Conservation (phyloP, 352 stramenopile genomes). For the Pythium aristosporum region DNA sequence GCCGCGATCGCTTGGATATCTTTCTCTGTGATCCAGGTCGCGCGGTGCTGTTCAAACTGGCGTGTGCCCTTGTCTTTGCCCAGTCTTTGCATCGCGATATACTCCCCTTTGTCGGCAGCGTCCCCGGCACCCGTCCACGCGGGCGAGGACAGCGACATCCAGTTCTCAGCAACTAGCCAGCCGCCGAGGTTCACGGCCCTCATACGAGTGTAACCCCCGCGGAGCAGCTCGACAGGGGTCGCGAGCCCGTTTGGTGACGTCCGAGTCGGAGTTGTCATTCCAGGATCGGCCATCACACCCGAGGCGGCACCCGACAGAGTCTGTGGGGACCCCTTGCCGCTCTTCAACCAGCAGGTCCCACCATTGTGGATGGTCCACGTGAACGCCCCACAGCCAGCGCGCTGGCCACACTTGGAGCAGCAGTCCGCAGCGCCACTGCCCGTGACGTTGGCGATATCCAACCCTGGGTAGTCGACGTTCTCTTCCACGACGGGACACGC, state of each 20-base stretch:
- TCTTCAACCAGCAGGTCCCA: conserved; percentile 27
- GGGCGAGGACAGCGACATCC: conserved; percentile 55
- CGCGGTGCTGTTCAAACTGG: conserved; percentile 49
- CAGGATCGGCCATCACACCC: conserved; percentile 5
- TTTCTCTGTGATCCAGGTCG: conserved; percentile 51
- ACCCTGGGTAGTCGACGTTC: conserved; percentile 5
- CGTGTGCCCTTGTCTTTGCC: conserved; percentile 24
- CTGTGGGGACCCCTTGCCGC: neutral
- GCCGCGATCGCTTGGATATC: conserved; percentile 46
- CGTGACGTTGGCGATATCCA: conserved; percentile 16
- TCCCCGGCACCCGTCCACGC: conserved; percentile 64
- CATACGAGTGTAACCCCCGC: conserved; percentile 14
- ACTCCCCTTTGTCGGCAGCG: conserved; percentile 21
- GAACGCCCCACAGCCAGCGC: conserved; percentile 22
- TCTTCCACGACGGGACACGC: too few species aligned
- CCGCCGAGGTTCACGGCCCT: conserved; percentile 62
- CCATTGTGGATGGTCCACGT: conserved; percentile 20
- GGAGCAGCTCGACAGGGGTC: conserved; percentile 30
- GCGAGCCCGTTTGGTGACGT: neutral
- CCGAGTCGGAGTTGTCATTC: neutral
- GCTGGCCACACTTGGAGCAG: conserved; percentile 8
- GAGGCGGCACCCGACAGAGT: conserved; percentile 11
- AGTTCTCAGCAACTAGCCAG: conserved; percentile 36
- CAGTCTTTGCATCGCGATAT: conserved; percentile 12
- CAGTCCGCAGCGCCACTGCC: conserved; percentile 2